Evolutionary conservation across 805 yeast genomes (phyloP).

Genomic region (Nakazawaea ernobii): DNA sequence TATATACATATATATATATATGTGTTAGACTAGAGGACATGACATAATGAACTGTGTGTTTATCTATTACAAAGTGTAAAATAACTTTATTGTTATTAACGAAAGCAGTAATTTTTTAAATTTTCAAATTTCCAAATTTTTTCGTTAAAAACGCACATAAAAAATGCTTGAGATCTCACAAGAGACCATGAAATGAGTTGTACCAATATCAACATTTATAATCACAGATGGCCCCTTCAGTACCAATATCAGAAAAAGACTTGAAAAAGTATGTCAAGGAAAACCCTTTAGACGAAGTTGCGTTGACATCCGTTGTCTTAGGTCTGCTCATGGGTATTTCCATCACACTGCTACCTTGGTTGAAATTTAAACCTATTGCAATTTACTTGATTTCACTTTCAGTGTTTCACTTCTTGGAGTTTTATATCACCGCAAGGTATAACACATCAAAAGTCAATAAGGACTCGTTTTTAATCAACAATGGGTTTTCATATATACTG

Average conservation of each 20-base stretch:
- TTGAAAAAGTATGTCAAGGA: constrained; percentile 16
- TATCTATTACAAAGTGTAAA: background rate
- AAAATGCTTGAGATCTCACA: background rate
- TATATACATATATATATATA: background rate
- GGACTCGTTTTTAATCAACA: constrained; percentile 64
- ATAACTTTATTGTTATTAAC: background rate
- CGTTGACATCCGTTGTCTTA: constrained; percentile 36
- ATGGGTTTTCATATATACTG: constrained; percentile 50
- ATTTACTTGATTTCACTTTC: constrained; percentile 49
- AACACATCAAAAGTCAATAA: constrained; percentile 61
- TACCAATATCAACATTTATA: background rate
- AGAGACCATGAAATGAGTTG: background rate
- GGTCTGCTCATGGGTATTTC: constrained; percentile 39
- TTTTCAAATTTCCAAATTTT: background rate
- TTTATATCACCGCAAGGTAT: constrained; percentile 68
- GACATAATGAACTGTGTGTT: too few species aligned
- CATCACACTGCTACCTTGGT: constrained; percentile 21
- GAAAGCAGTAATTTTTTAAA: background rate
- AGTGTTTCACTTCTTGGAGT: constrained; percentile 78
- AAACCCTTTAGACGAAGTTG: constrained; percentile 37
- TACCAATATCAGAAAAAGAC: background rate
- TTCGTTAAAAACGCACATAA: too few species aligned
- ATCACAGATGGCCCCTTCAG: background rate
- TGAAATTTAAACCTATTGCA: constrained; percentile 28
- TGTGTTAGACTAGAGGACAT: too few species aligned